Base-by-base conservation (phyloP, 768 basidiomycete genomes). In the Coprinellus aureogranulatus region DNA sequence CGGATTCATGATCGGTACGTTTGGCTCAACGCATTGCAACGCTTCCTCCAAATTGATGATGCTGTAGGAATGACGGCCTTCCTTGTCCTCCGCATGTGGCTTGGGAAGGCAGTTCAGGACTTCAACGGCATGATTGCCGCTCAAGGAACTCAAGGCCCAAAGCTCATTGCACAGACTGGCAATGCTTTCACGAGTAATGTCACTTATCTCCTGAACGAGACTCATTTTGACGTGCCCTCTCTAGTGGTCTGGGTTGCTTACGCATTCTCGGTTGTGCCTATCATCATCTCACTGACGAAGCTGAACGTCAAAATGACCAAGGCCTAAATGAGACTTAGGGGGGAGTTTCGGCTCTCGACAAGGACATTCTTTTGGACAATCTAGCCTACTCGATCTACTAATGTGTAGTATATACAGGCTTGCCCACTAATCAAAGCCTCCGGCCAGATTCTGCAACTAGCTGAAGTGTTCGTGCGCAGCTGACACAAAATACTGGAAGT, bases 171-270 rank as follows among this genome's bases (percentile, higher is more conserved):
- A 27, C 68, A 74, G 11, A 75, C 75, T n/a, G 81, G 86, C 59
- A 90, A 89, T 62, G 89, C 82, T 6, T 92, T 91, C 61, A 86
- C 83, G 44, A 89, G 90, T 92, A 60, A n/a, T n/a, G n/a, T n/a
- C n/a, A n/a, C n/a, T n/a, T 65, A 86, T 80, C 14, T 25, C 39
- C 26, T 9, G 9, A 53, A 22, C 44, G 34, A 18, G 52, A 47
- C 25, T 39, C 61, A 23, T 48, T 31, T 54, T 48, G 27, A 30
- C 54, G 44, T 27, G 27, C 31, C 52, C 47, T 23, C 18, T 47
- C 16, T 44, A 92, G 90, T 92, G 88, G 77, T 86, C 42, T 91
- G 87, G 83, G 83, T 90, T 20, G 89, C 82, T 16, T 90, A 89
- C 61, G 83, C 86, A 4, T 92, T 92, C 67, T 86, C 81, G 59